Percentiles rank a stretch among this genome's conserved stretches.
These are phyloP conservation scores for Macrolepiota albuminosa DNA, from an alignment of 768 basidiomycete species.

Conservation along the genomic window DNA sequence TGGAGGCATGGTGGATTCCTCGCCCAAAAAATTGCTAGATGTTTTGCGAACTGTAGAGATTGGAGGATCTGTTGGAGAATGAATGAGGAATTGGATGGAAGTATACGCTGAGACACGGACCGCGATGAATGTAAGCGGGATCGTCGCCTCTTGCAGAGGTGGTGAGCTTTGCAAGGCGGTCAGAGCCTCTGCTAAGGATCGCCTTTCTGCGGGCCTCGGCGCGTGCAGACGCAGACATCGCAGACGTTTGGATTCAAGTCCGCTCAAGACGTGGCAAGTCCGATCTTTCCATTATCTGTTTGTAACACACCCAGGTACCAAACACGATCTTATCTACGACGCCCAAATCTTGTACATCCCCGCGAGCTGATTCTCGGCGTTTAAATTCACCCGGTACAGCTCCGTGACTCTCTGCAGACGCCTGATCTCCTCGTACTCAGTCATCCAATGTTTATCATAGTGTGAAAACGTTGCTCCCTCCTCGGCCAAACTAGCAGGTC, in stretches of 20 bases:
- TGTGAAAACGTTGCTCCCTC: neutral
- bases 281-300: neutral
- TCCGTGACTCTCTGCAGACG: neutral
- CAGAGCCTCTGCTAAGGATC: constrained; percentile 64
- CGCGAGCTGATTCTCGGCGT: neutral
- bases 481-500: neutral
- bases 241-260: neutral
- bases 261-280: constrained; percentile 19
- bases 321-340: neutral
- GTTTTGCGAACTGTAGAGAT: constrained; percentile 27
- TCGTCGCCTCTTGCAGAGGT: constrained; percentile 70
- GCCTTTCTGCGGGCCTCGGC: constrained; percentile 78
- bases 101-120: constrained; percentile 23
- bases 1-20: constrained; percentile 38
- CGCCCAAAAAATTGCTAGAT: constrained; percentile 38
- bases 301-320: neutral
- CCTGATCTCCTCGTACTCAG: neutral
- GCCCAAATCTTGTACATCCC: neutral
- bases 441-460: neutral
- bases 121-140: constrained; percentile 47
- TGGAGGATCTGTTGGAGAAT: constrained; percentile 30
- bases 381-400: neutral
- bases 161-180: constrained; percentile 77
- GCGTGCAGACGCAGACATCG: constrained; percentile 55
- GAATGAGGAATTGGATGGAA: neutral